Conservation (phyloP, 495 filamentous ascomycete genomes). For the Staphylotrichum longicolle region DNA sequence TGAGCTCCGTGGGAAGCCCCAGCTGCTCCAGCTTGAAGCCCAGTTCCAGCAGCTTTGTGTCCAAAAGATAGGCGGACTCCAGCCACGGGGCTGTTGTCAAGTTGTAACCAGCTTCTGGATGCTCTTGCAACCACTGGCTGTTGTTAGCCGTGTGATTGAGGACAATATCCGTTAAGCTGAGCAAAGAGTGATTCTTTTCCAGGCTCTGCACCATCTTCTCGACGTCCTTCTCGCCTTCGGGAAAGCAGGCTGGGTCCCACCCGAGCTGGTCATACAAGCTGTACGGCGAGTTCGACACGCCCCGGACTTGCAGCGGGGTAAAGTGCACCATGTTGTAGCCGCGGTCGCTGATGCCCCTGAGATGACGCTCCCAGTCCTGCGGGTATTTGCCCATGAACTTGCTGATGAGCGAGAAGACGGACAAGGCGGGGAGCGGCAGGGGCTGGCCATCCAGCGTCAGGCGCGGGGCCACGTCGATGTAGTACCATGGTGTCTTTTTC, state of each 20-base stretch:
- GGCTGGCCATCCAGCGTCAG: slow-evolving; percentile 66
- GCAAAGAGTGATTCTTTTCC: slow-evolving; percentile 77
- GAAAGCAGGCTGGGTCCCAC: slow-evolving; percentile 82
- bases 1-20: slow-evolving; percentile 71
- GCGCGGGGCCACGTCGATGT: slow-evolving; percentile 89
- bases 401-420: slow-evolving; percentile 90
- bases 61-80: slow-evolving; percentile 80
- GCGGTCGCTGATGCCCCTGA: slow-evolving; percentile 78
- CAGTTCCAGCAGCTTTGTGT: slow-evolving; percentile 78
- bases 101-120: slow-evolving; percentile 96
- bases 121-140: slow-evolving; percentile 88
- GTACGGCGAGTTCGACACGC: slow-evolving; percentile 92
- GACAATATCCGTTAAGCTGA: slow-evolving; percentile 93
- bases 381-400: slow-evolving; percentile 97
- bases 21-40: slow-evolving; percentile 63
- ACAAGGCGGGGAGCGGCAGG: slow-evolving; percentile 80
- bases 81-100: slow-evolving; percentile 90
- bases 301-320: slow-evolving; percentile 86
- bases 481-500: slow-evolving; percentile 71
- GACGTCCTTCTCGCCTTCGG: slow-evolving; percentile 83
- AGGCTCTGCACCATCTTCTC: slow-evolving; percentile 71
- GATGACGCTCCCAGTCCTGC: slow-evolving; percentile 80
- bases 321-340: slow-evolving; percentile 99
- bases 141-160: slow-evolving; percentile 98
- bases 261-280: slow-evolving; percentile 88